These are phyloP conservation scores for Peronosclerospora sorghi DNA, from an alignment of 352 stramenopile genomes.

Conservation along the genomic window DNA sequence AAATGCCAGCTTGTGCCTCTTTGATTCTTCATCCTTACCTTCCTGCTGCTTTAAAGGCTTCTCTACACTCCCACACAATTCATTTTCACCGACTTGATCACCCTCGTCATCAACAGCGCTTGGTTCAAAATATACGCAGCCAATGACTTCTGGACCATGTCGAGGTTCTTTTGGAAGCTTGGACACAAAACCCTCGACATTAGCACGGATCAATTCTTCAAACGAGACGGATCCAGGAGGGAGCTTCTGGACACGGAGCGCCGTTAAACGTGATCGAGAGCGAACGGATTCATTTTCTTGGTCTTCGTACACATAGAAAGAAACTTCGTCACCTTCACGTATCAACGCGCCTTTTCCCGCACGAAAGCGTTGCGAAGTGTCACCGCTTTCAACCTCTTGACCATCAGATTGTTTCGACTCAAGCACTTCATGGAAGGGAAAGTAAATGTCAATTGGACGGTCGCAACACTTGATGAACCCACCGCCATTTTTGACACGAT, in stretches of 20 bases:
- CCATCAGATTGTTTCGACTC: no score
- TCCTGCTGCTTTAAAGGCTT: slow-evolving; percentile 37
- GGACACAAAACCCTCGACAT: slow-evolving; percentile 47
- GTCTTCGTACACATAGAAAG: no score
- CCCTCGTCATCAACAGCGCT: slow-evolving; percentile 5
- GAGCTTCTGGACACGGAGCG: slow-evolving; percentile 56
- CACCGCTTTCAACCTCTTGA: no score
- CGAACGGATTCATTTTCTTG: no score
- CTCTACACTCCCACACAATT: slow-evolving; percentile 9
- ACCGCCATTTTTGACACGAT: no score
- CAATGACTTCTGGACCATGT: slow-evolving; percentile 46
- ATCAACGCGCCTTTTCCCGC: slow-evolving; percentile 20
- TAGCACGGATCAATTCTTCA: slow-evolving; percentile 39
- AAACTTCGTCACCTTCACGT: no score
- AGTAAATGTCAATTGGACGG: no score
- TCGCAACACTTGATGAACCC: no score
- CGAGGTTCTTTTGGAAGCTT: slow-evolving; percentile 59
- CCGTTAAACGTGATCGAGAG: no score
- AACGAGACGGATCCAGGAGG: slow-evolving; percentile 48
- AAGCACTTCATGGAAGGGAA: no score
- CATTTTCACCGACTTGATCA: slow-evolving; percentile 4
- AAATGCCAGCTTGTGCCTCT: slow-evolving; percentile 30
- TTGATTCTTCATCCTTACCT: slow-evolving; percentile 12
- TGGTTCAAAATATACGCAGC: slow-evolving; percentile 23
- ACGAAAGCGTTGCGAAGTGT: no score